Evolutionary conservation across 2,329 filamentous ascomycete genomes (phyloP).

Genomic region (Cercospora sp.): DNA sequence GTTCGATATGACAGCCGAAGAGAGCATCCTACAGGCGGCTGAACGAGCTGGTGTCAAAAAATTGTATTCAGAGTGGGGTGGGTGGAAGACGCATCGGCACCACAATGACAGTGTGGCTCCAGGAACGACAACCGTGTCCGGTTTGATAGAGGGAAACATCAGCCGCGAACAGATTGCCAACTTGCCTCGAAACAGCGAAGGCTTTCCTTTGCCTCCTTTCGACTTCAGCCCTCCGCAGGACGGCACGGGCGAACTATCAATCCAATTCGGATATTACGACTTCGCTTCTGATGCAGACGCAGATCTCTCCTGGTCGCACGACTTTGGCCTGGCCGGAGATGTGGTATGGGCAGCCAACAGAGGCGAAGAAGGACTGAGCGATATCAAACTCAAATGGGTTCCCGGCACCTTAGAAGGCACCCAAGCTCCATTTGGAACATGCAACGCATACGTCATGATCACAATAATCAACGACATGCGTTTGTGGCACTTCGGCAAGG

Average conservation of each 20-base stretch:
- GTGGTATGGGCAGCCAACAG: not conserved
- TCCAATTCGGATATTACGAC: not conserved
- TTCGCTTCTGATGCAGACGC: not conserved
- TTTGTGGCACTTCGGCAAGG: not conserved
- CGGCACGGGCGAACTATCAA: not conserved
- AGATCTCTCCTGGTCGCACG: not conserved
- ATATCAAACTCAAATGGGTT: not conserved
- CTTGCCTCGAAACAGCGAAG: not conserved
- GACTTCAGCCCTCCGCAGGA: not conserved
- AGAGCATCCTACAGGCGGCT: not conserved
- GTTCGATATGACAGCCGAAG: not conserved
- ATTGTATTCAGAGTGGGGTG: no score
- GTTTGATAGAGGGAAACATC: not conserved
- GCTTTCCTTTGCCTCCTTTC: not conserved
- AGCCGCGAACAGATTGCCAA: not conserved
- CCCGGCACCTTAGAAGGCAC: not conserved
- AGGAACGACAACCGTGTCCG: not conserved
- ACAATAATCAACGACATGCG: not conserved
- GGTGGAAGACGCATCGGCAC: not conserved
- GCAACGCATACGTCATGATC: not conserved
- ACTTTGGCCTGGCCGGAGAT: not conserved
- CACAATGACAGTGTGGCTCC: not conserved
- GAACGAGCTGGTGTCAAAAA: no score
- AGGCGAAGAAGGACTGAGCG: not conserved
- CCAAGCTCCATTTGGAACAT: not conserved